Evolutionary conservation across 345 rosid species (phyloP), one percentile per base, ranked within the genome.

Genomic region (Euphorbia tirucalli): DNA sequence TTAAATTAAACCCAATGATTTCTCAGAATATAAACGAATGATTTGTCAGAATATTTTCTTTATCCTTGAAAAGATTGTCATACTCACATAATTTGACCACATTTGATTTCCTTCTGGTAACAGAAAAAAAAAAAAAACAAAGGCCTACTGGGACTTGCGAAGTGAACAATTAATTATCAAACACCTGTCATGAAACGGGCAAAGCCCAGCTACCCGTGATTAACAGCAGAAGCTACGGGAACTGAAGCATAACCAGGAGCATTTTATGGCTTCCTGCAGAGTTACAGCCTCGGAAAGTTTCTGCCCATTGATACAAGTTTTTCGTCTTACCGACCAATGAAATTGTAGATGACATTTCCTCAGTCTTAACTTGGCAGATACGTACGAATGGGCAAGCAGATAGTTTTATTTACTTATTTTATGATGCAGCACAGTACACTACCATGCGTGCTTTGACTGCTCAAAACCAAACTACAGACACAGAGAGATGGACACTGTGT

Each of bases 401-500:
- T n/a, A n/a, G n/a, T n/a, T n/a, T n/a, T 37, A 68, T 13, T 13
- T 65, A 19, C 21, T 65, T 68, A 11, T 16, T 14, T 32, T 50
- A 11, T 44, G 57, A 21, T 28, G 21, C 66, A 64, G 7, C 19
- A 24, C 15, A 22, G n/a, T 60, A 24, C 15, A 22, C 62, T 63
- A 10, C 71, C 71, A 16, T 46, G 77, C 71, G 59, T 66, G 77
- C 66, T 58, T 73, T 66, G 72, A 68, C 66, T 13, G 67, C 60
- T 60, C 61, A 0, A n/a, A 60, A 60, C 46, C 67, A 54, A 31
- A 43, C 27, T 49, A 18, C 31, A 35, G n/a, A 52, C 28, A 55
- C 27, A 15, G 18, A 52, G 9, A 25, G 13, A 43, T 25, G 11
- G 31, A 58, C 71, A 57, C 19, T 39, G 6, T 27, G 18, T 28